Conservation (phyloP, 352 stramenopile genomes). For the Globisporangium megalacanthum region DNA sequence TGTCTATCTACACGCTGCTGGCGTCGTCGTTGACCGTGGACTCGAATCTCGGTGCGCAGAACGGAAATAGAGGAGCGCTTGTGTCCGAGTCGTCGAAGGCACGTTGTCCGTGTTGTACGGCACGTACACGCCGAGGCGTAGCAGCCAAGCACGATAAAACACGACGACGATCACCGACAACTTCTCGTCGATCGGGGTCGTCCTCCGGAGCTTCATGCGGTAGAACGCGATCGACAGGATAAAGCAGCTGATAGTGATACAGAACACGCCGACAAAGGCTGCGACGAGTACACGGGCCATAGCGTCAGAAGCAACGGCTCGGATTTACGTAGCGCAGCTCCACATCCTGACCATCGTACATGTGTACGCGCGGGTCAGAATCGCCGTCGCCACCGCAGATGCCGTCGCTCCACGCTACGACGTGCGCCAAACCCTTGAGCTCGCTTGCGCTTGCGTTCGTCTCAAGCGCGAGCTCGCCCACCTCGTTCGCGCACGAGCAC, state of each 20-base stretch:
- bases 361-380: too few species aligned
- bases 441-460: too few species aligned
- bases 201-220: constrained; percentile 1
- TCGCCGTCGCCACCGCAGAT: too few species aligned
- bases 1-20: constrained; percentile 9
- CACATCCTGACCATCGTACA: too few species aligned
- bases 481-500: constrained; percentile 23
- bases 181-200: constrained; percentile 13
- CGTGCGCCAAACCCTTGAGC: too few species aligned
- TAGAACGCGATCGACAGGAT: constrained; percentile 20
- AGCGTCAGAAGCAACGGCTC: not conserved
- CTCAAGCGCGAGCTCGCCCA: too few species aligned
- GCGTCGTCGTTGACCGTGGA: not conserved
- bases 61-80: not conserved
- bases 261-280: constrained; percentile 19
- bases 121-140: constrained; percentile 7
- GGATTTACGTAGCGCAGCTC: too few species aligned
- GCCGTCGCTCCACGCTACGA: too few species aligned
- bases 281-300: not conserved
- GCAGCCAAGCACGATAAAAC: constrained; percentile 12
- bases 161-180: constrained; percentile 9
- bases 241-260: constrained; percentile 15
- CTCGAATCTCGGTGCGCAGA: constrained; percentile 1
- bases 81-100: constrained; percentile 2
- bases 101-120: constrained; percentile 13